Base-by-base conservation (phyloP, 192 early-diverging fungal species). In the Ambispora gerdemannii region DNA sequence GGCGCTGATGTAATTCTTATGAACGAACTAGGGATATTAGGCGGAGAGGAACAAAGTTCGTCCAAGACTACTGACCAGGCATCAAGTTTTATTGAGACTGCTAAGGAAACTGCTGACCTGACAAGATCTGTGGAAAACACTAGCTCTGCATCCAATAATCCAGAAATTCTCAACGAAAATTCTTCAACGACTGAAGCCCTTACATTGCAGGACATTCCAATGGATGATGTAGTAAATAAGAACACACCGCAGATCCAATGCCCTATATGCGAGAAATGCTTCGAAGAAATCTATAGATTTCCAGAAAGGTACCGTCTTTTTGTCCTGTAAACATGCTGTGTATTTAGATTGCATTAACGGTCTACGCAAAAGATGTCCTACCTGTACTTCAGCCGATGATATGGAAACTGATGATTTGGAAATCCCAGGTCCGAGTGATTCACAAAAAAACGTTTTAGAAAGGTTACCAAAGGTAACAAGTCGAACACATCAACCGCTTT, bases 331-430 rank as follows among this genome's bases (percentile, higher is more conserved):
- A 50, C 50, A 50, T 50, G 50, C 50, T 50, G 50, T 50, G 50
- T 22, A 50, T 50, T 50, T 50, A 50, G 50, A 50, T 50, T 50
- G 50, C 50, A 50, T 50, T 50, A 50, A 50, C 22, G 50, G 22
- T 50, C 50, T 50, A 4, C 22, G 10, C 22, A 50, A 50, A 50
- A 50, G 50, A 50, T 50, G 10, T 50, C 50, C 50, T 50, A 50
- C 50, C 50, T 50, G 50, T 50, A 50, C 50, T 50, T 50, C 50
- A 50, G 50, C 50, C 22, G 50, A 50, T 50, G 50, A 50, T 50
- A 50, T 49, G n/a, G n/a, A 0, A 49, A 49, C 47, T 49, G 2
- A 49, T 49, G 2, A 49, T 49, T 49, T 49, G 50, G 15, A 51
- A 51, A 51, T 22, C 4, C 24, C 4, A 3, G 50, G 3, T 51